A percentile compares a stretch with the other conserved stretches of the same genome.
Conservation (phyloP, 192 early-diverging fungal species). For the Backusella westeae region DNA sequence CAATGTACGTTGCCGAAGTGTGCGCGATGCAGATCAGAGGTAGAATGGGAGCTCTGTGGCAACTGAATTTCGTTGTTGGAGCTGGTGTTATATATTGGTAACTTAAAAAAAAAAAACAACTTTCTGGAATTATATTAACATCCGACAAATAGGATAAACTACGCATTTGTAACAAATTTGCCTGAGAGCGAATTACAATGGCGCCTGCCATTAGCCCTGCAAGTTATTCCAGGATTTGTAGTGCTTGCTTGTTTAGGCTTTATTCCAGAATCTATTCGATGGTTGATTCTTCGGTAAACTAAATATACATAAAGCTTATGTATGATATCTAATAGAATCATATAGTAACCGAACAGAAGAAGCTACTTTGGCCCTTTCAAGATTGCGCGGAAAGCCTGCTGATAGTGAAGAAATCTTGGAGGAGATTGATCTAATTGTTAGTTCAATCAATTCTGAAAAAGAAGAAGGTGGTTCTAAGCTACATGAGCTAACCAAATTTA, state of each 20-base stretch:
- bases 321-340: background rate
- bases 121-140: background rate
- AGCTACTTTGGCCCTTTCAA: background rate
- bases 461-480: background rate
- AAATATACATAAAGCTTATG: background rate
- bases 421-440: background rate
- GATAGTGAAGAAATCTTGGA: background rate
- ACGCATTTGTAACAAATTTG: background rate
- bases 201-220: conserved; percentile 12
- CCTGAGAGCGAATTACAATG: conserved; percentile 6
- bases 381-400: background rate
- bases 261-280: conserved; percentile 7
- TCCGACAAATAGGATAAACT: background rate
- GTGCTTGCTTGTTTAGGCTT: background rate
- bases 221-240: conserved; percentile 15
- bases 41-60: conserved; percentile 12
- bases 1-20: conserved; percentile 13
- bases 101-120: background rate
- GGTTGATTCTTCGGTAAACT: background rate
- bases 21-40: background rate
- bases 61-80: background rate
- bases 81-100: background rate
- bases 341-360: background rate
- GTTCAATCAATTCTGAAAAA: background rate
- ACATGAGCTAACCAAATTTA: background rate